Evolutionary conservation across 139 green algal genomes (phyloP).

Genomic region (Asterochloris sp.): DNA sequence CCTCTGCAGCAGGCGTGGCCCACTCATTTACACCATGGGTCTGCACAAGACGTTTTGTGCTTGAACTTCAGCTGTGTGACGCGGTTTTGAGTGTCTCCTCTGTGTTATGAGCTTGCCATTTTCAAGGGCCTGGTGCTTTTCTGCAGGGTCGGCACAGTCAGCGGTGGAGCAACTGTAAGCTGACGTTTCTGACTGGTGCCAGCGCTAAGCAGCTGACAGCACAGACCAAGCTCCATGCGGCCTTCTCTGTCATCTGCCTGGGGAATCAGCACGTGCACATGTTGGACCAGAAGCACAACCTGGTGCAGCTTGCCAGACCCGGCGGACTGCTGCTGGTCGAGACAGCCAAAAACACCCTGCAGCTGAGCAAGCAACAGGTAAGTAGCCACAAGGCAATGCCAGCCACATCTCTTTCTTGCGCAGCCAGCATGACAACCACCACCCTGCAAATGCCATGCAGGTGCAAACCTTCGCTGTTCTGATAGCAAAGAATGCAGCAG

Average conservation of each 20-base stretch:
- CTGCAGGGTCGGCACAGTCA: neutral
- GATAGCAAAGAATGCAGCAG: too few relatives aligned
- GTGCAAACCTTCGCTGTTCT: too few relatives aligned
- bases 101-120: neutral
- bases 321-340: slow-evolving; percentile 41
- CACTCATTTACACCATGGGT: neutral
- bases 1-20: too few relatives aligned
- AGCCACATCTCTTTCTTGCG: too few relatives aligned
- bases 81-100: too few relatives aligned
- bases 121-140: neutral
- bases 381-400: too few relatives aligned
- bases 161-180: slow-evolving; percentile 5
- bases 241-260: slow-evolving; percentile 40
- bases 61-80: neutral
- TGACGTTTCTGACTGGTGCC: slow-evolving; percentile 40
- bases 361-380: slow-evolving; percentile 48
- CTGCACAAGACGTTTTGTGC: neutral
- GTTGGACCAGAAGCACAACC: slow-evolving; percentile 20
- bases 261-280: slow-evolving; percentile 54
- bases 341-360: slow-evolving; percentile 45
- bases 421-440: too few relatives aligned
- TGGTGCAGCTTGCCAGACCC: slow-evolving; percentile 25
- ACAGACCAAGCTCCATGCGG: slow-evolving; percentile 23
- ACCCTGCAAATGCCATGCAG: too few relatives aligned
- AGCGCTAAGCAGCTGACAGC: slow-evolving; percentile 39